Evolutionary conservation across 345 rosid genomes (phyloP), one percentile per base, ranked within the genome.

Genomic region (Sisymbrium altissimum): DNA sequence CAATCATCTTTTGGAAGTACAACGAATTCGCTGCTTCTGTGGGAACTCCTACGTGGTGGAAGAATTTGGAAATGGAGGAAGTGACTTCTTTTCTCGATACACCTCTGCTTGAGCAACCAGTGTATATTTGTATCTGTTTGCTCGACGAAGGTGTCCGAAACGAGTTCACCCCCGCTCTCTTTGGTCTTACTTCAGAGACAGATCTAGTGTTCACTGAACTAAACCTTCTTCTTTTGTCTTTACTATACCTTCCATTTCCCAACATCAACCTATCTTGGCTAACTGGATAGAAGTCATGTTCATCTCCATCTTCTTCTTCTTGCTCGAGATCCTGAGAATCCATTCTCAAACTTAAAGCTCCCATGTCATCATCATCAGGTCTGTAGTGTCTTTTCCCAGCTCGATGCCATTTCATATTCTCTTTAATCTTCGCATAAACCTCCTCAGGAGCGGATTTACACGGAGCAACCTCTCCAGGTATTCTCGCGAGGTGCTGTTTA

Each of bases 321-420:
- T 79, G 89, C 75, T 79, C 86, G 25, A 81, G 87, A 53, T 86
- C 83, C 75, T 85, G 89, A 32, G 87, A 84, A 12, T 59, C 78
- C 58, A 74, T 70, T 79, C 66, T 76, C 74, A 83, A 73, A 44
- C 64, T 78, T 52, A 86, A 82, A 53, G 81, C 72, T 54, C 79
- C 83, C 61, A 63, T 13, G 56, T 81, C 83, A 14, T 76, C 81
- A 68, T 85, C 83, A 45, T 84, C 93, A 71, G 84, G 84, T 73
- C 83, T 81, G 66, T 79, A 80, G 58, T 82, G 85, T 72, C 89
- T 82, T 79, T 83, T 86, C 44, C 89, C 90, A 60, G 89, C 81
- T 29, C 90, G 87, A 73, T 88, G 93, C 93, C 93, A 88, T 62
- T 85, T 88, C 89, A 88, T 85, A 58, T 88, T 88, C 80, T 88